phyloP scores from a whole-genome alignment of 352 stramenopile genomes.

The Stramenopiles sp. region DNA sequence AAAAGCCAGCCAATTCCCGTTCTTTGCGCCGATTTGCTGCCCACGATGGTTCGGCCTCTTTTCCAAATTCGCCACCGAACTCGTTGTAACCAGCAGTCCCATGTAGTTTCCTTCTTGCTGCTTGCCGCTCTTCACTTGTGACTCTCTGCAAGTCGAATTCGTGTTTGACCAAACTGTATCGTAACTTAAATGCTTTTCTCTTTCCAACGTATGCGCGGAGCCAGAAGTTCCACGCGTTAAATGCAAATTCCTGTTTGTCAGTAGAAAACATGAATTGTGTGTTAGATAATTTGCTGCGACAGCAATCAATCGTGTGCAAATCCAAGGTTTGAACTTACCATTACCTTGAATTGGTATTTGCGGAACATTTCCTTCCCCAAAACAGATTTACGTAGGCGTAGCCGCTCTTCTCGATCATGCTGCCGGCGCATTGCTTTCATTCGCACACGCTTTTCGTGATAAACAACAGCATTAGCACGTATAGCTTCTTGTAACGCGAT shows the following conservation, averaged over 20 bases:
- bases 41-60: background rate
- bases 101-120: background rate
- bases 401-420: background rate
- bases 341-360: background rate
- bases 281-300: too few species aligned
- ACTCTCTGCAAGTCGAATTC: background rate
- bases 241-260: background rate
- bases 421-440: background rate
- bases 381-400: background rate
- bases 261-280: too few species aligned
- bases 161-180: background rate
- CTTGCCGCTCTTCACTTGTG: background rate
- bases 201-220: background rate
- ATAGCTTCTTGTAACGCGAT: background rate
- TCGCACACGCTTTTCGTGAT: background rate
- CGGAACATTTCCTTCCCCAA: background rate
- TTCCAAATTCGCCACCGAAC: background rate
- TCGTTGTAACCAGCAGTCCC: background rate
- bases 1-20: background rate
- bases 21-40: background rate
- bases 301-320: too few species aligned
- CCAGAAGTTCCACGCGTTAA: background rate
- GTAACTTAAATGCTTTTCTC: background rate
- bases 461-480: background rate
- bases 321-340: too few species aligned